Conservation (phyloP, 2,329 filamentous ascomycete genomes). For the Xylaria sp. region DNA sequence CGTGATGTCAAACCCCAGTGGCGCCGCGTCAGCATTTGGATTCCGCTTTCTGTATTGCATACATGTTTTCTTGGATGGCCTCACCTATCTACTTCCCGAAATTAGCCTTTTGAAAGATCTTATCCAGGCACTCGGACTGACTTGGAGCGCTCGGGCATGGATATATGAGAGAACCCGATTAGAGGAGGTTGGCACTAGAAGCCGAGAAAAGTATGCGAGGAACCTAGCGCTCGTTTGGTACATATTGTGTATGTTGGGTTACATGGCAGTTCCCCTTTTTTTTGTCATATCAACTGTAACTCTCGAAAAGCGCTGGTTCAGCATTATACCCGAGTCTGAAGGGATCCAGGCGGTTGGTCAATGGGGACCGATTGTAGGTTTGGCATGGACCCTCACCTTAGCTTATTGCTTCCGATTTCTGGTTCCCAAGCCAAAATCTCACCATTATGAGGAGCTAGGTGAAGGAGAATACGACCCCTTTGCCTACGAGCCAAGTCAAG, state of each 20-base stretch:
- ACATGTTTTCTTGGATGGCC: neutral
- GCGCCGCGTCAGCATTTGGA: neutral
- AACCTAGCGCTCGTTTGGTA: conserved; percentile 2
- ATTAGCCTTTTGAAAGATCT: neutral
- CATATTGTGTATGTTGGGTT: conserved; percentile 4
- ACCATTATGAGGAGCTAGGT: neutral
- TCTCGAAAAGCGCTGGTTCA: neutral
- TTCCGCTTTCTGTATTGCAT: neutral
- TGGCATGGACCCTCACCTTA: neutral
- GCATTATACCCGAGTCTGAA: neutral
- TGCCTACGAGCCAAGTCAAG: neutral
- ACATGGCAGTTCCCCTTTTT: neutral
- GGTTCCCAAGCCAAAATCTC: neutral
- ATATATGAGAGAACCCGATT: neutral
- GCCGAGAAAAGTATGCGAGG: neutral
- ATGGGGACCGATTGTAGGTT: neutral
- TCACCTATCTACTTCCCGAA: neutral
- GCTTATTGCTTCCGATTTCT: neutral
- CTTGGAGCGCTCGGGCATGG: neutral
- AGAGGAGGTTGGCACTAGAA: neutral
- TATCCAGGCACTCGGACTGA: neutral
- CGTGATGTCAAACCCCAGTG: neutral
- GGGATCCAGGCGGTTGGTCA: neutral
- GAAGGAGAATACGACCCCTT: neutral
- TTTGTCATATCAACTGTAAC: too few species aligned